These are phyloP conservation scores for Begonia fuchsioides DNA, from an alignment of 306 rosid genomes.

Conservation along the genomic window DNA sequence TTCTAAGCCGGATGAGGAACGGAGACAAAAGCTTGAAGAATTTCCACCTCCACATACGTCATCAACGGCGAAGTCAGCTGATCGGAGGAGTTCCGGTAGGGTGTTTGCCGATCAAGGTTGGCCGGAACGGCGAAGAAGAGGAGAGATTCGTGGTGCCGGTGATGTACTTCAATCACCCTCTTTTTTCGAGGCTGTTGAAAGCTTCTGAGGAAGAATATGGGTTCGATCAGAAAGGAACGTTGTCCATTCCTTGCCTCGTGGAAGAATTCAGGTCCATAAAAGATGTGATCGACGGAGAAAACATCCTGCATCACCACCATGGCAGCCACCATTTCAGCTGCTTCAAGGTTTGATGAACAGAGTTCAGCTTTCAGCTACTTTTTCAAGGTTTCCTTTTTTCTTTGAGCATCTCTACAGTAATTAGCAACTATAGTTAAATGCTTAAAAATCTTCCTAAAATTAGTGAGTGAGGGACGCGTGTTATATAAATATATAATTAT, in stretches of 20 bases:
- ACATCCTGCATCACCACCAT: constrained; percentile 30
- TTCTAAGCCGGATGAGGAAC: not conserved
- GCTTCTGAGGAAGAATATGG: constrained; percentile 86
- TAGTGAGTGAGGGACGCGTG: too few species aligned
- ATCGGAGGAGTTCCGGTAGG: constrained; percentile 61
- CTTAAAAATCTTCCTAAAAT: too few species aligned
- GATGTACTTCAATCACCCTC: constrained; percentile 64
- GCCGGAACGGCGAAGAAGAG: constrained; percentile 42
- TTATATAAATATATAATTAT: too few species aligned
- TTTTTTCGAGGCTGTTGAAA: constrained; percentile 57
- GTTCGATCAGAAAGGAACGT: constrained; percentile 70
- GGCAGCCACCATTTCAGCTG: constrained; percentile 26
- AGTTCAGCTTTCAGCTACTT: not conserved
- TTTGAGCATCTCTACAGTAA: too few species aligned
- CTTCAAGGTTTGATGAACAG: constrained; percentile 34
- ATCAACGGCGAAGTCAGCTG: constrained; percentile 25
- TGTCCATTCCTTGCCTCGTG: constrained; percentile 77
- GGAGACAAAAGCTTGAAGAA: constrained; percentile 6
- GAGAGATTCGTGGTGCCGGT: constrained; percentile 79
- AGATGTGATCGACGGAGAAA: constrained; percentile 52
- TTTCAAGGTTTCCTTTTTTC: not conserved
- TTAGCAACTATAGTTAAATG: too few species aligned
- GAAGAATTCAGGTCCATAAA: constrained; percentile 54
- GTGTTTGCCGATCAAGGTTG: constrained; percentile 70
- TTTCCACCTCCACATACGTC: constrained; percentile 29